Evolutionary conservation across 306 rosid species (phyloP).

Genomic region (Boehmeria nivea): DNA sequence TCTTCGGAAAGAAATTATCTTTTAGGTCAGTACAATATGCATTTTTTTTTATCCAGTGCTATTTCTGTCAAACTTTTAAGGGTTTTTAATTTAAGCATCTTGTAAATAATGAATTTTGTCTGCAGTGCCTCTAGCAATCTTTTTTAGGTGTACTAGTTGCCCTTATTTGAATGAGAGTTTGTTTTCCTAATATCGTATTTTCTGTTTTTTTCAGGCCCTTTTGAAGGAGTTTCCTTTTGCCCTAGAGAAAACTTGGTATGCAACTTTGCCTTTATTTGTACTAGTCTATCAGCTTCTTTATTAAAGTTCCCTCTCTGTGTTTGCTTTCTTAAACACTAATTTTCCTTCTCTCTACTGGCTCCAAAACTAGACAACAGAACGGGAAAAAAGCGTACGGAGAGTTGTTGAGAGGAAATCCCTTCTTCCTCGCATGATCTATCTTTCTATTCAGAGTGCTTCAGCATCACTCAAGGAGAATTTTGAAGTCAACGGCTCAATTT

Average conservation of each 20-base stretch:
- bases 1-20: constrained; percentile 81
- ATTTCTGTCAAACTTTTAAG: not conserved
- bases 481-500: constrained; percentile 56
- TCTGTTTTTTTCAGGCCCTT: constrained; percentile 58
- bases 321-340: not conserved
- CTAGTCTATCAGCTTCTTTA: not conserved
- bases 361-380: constrained; percentile 46
- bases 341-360: constrained; percentile 29
- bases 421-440: constrained; percentile 88
- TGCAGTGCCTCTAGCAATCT: not conserved
- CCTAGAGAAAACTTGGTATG: constrained; percentile 68
- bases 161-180: not conserved
- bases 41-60: constrained; percentile 5
- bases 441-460: constrained; percentile 75
- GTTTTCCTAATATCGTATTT: not conserved
- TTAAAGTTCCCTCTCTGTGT: constrained; percentile 1
- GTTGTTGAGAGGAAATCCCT: constrained; percentile 76
- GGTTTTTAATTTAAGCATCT: not conserved
- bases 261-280: constrained; percentile 5
- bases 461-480: constrained; percentile 59
- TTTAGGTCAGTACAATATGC: constrained; percentile 48
- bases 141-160: not conserved
- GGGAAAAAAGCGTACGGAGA: constrained; percentile 57
- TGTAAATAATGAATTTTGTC: not conserved
- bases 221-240: constrained; percentile 71